phyloP scores from a whole-genome alignment of 495 filamentous ascomycete species.

The Geopyxis carbonaria region DNA sequence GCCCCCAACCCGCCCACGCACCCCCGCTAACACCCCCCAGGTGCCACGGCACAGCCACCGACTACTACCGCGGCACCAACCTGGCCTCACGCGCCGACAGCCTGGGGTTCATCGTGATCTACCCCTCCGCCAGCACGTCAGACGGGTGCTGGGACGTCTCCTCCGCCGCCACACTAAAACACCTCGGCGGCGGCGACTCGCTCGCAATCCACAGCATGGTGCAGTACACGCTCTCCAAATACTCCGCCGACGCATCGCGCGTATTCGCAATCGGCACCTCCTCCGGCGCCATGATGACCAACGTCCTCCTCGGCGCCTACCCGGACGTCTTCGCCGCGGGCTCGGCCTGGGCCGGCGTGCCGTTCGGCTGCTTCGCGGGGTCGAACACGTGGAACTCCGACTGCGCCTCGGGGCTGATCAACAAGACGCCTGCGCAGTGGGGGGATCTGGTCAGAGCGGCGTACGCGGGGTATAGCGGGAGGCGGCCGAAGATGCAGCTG shows the following conservation, averaged over 20 bases:
- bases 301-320: conserved; percentile 33
- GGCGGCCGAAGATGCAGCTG: conserved; percentile 34
- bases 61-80: conserved; percentile 33
- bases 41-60: conserved; percentile 35
- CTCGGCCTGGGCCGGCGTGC: conserved; percentile 34
- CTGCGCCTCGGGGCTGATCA: conserved; percentile 32
- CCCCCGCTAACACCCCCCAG: too few relatives aligned
- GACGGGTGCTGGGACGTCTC: conserved; percentile 46
- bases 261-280: conserved; percentile 36
- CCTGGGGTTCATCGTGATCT: conserved; percentile 42
- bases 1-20: too few relatives aligned
- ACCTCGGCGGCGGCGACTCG: conserved; percentile 42
- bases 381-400: conserved; percentile 33
- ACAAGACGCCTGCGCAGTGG: conserved; percentile 34
- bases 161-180: conserved; percentile 35
- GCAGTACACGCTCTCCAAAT: conserved; percentile 31
- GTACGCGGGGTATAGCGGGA: conserved; percentile 35
- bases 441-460: conserved; percentile 32
- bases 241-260: conserved; percentile 32
- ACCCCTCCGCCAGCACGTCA: conserved; percentile 31
- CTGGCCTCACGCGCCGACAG: conserved; percentile 34
- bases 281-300: conserved; percentile 44
- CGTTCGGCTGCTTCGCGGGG: conserved; percentile 33
- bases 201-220: conserved; percentile 47
- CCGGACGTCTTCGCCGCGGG: conserved; percentile 37